Evolutionary conservation across 192 early-diverging fungal genomes (phyloP).

Genomic region (Backusella westeae): DNA sequence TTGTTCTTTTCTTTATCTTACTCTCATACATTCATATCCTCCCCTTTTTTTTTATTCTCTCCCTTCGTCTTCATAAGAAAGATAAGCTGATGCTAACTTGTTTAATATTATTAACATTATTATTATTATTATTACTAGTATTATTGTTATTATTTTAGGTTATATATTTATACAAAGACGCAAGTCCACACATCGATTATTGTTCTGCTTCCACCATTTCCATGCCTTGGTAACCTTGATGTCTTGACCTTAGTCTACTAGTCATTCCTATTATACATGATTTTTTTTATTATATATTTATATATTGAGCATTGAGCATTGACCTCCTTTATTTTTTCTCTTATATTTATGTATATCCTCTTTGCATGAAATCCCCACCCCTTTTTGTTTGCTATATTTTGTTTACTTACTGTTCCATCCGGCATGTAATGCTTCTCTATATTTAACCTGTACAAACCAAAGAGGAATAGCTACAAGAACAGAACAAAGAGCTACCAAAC

Average conservation of each 20-base stretch:
- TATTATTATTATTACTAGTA: not conserved
- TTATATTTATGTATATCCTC: not conserved
- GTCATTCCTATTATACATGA: not conserved
- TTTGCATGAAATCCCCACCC: not conserved
- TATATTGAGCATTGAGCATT: not conserved
- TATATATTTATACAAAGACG: slow-evolving; percentile 9
- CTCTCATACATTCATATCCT: not conserved
- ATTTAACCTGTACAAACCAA: slow-evolving; percentile 48
- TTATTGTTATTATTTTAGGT: not conserved
- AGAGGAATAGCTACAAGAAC: slow-evolving; percentile 50
- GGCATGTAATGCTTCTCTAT: slow-evolving; percentile 30
- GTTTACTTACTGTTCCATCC: slow-evolving; percentile 37
- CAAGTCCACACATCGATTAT: not conserved
- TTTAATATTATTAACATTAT: not conserved
- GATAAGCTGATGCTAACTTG: not conserved
- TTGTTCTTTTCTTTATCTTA: not conserved
- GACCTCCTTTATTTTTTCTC: not conserved
- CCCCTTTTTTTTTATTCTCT: not conserved
- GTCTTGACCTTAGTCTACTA: slow-evolving; percentile 3
- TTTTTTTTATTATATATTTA: not conserved
- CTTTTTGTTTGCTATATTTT: not conserved
- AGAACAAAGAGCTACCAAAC: slow-evolving; percentile 45
- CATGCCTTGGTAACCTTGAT: slow-evolving; percentile 25
- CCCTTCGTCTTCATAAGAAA: not conserved
- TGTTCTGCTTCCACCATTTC: slow-evolving; percentile 20